Conservation (phyloP, 371 early-diverging fungal species). For the Batrachochytrium dendrobatidis region DNA sequence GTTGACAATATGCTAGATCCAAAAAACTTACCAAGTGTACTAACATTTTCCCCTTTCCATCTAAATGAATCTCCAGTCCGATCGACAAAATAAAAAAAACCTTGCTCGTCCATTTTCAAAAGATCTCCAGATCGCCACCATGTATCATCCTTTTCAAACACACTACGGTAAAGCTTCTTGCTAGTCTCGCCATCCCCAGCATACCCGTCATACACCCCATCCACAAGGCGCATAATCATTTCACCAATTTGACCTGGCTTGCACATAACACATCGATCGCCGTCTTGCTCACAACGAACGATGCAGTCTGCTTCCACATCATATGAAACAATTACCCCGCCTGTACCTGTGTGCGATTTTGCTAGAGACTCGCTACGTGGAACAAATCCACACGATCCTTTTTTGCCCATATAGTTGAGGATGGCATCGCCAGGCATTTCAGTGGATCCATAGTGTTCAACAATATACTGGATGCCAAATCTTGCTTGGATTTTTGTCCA, state of each 20-base stretch:
- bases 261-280: slow-evolving; percentile 41
- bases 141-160: slow-evolving; percentile 37
- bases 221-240: slow-evolving; percentile 29
- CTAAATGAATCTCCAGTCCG: slow-evolving; percentile 66
- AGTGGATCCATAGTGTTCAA: slow-evolving; percentile 53
- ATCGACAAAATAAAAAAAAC: slow-evolving; percentile 64
- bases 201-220: slow-evolving; percentile 25
- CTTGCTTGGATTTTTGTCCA: slow-evolving; percentile 53
- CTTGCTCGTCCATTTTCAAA: slow-evolving; percentile 42
- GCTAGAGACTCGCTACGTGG: slow-evolving; percentile 33
- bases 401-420: slow-evolving; percentile 19
- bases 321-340: slow-evolving; percentile 23
- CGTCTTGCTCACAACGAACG: slow-evolving; percentile 26
- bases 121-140: slow-evolving; percentile 68
- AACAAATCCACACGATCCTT: slow-evolving; percentile 21
- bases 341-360: slow-evolving; percentile 22
- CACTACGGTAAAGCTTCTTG: slow-evolving; percentile 39
- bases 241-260: slow-evolving; percentile 45
- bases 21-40: slow-evolving; percentile 12
- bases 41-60: slow-evolving; percentile 34
- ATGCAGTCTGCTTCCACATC: slow-evolving; percentile 37
- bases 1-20: background rate
- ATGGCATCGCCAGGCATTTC: slow-evolving; percentile 38
- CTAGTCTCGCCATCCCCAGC: slow-evolving; percentile 38
- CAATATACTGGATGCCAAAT: slow-evolving; percentile 44